Evolutionary conservation across 2,329 filamentous ascomycete genomes (phyloP), one percentile per base, ranked within the genome.

Genomic region (Epichloe amarillans): DNA sequence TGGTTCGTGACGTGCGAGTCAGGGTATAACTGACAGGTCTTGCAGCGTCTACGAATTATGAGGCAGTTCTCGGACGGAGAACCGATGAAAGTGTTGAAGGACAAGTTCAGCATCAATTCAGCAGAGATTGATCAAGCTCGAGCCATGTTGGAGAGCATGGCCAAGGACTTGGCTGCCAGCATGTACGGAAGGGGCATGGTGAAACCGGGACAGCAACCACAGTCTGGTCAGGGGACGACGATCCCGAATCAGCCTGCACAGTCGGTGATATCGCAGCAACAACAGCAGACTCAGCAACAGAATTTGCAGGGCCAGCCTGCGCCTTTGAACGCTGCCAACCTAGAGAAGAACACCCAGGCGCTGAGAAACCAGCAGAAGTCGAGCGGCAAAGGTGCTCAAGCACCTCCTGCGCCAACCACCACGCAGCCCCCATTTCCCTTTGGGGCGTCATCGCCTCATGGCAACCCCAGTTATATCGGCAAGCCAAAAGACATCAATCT

Each of bases 321-420:
- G 46, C 67, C 70, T 4, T 60, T 73, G 40, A 76, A 68, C 51
- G 69, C 71, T 12, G 68, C 70, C 36, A 76, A 76, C 54, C 60
- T 77, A 41, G 73, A 75, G 56, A 77, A 77, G 60, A 73, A 77
- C 56, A 67, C 70, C 2, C 70, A 75, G 53, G 69, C 69, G 4
- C 61, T 72, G 51, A 74, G 61, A 56, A 71, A 71, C 50, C 57
- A 60, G 47, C 60, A 65, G 21, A 69, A 67, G 52, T 51, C 53
- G 26, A 49, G 56, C 36, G 73, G 69, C 61, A 77, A 75, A 60
- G 65, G 65, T 8, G 69, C 67, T 8, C 72, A 76, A 54, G 65
- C 74, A 0, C 77, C 79, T 3, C 70, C 76, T 12, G 77, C 80
- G 10, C 79, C 80, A 15, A 82, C 76, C 0, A 73, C 73, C 1